Base-by-base conservation (phyloP, 495 filamentous ascomycete genomes). In the Penicillium lagena region DNA sequence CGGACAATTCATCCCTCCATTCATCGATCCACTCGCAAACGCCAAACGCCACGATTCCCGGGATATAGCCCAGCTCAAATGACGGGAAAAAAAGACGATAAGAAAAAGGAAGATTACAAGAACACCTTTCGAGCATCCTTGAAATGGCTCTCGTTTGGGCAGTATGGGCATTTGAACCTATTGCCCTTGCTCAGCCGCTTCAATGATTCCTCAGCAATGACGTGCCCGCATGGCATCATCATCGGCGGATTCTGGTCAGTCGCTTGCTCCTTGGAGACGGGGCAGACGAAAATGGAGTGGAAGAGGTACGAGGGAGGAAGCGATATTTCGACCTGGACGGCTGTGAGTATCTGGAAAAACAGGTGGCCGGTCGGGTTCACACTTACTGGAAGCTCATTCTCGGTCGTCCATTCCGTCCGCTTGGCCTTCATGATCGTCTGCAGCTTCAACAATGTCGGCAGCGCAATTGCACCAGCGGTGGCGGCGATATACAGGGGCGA, bases 181-280 rank as follows among this genome's bases (percentile, higher is more conserved):
- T 66, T 77, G 1, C 86, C 84, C 68, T 93, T 96, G 39, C 82
- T 83, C 32, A 95, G 62, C 43, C 79, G 76, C 46, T 80, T 76
- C 38, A 99, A 66, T 7, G 82, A 87, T 64, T 96, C 91, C 43
- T 83, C 77, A 12, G 88, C 87, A 43, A 99, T 82, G 28, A 97
- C 91, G 62, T 99, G 93, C 7, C 93, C 93, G 55, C 93, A 99
- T 3, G 90, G 90, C 64, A 99, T 85, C 81, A 96, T 95, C 85
- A 96, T 93, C 1, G 93, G 93, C 12, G 93, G 91, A 61, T 97
- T 99, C 12, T 71, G 61, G 54, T 96, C 93, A 0, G 90, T 97
- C 0, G 86, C 87, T 62, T 99, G 93, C 52, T 94, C 94, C 66
- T 96, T 96, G 50, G 82, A 86, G 10, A 99, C 94, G 4, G 93